Base-by-base conservation (phyloP, 345 rosid genomes). In the Passiflora organensis region DNA sequence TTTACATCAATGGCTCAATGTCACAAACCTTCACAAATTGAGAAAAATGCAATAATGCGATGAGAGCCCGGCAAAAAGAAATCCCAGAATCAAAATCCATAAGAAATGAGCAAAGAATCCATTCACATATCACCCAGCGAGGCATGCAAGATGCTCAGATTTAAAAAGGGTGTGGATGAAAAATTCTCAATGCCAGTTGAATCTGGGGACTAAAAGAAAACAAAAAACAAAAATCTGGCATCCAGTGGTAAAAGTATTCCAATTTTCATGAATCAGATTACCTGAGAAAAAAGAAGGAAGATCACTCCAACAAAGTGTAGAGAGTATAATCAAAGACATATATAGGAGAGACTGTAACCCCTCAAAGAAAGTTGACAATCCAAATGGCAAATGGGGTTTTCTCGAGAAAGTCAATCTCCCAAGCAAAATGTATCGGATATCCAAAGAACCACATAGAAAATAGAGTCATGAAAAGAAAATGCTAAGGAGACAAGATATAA, bases 331-430 rank as follows among this genome's bases (percentile, higher is more conserved):
- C 36, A 42, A 23, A 32, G 51, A 8, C 52, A 53, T 53, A 34
- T 21, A 58, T 38, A 69, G n/a, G n/a, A 24, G 42, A 28, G 10
- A 44, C 24, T 48, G 19, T 13, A 32, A 32, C 21, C 48, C 53
- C 14, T 21, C n/a, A 56, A 44, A 19, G 22, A 52, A 14, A 56
- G 38, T 45, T 39, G 60, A 52, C 59, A 52, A 17, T 46, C 68
- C 55, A 34, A 45, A 32, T n/a, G n/a, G n/a, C n/a, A 28, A 28
- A 8, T 43, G 73, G 56, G 48, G 54, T 19, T 50, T 64, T 55
- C 62, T 65, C 58, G 28, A 59, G 37, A 58, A 68, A 73, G 73
- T 73, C 77, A 73, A 73, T 59, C 42, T 32, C 20, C 10, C 1
- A 47, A 32, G 34, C 34, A 14, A 21, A 43, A 13, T 11, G 28